Conservation (phyloP, 2,329 filamentous ascomycete genomes). For the Aspergillus sergii region DNA sequence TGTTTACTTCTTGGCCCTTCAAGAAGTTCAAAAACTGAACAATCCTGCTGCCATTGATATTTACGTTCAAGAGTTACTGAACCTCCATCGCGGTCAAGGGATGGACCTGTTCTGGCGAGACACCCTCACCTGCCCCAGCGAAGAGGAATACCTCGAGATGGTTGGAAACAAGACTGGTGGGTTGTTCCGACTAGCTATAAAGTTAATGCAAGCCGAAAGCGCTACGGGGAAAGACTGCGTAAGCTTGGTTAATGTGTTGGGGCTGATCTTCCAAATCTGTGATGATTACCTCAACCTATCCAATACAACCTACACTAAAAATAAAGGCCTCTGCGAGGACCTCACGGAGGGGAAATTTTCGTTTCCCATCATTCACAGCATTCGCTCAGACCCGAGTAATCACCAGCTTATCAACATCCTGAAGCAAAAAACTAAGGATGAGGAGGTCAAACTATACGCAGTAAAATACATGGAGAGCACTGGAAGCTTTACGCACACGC, state of each 20-base stretch:
- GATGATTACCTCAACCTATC: slow-evolving; percentile 88
- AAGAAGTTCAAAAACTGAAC: slow-evolving; percentile 45
- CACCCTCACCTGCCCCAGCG: slow-evolving; percentile 48
- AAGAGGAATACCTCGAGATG: slow-evolving; percentile 53
- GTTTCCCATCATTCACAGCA: slow-evolving; percentile 92
- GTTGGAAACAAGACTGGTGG: slow-evolving; percentile 54
- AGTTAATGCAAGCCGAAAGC: slow-evolving; percentile 50
- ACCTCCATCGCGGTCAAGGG: slow-evolving; percentile 51
- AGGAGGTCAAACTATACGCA: slow-evolving; percentile 88
- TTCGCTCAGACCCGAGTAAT: slow-evolving; percentile 63
- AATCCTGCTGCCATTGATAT: slow-evolving; percentile 46
- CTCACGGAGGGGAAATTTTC: slow-evolving; percentile 96
- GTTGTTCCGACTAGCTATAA: slow-evolving; percentile 48
- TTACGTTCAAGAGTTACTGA: slow-evolving; percentile 49
- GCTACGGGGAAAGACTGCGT: slow-evolving; percentile 45
- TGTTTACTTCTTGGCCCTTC: slow-evolving; percentile 49
- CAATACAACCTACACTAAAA: slow-evolving; percentile 71
- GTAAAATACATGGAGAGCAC: slow-evolving; percentile 88
- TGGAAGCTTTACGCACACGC: slow-evolving; percentile 86
- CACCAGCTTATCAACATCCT: slow-evolving; percentile 86
- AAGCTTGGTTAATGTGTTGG: slow-evolving; percentile 67
- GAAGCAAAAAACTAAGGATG: slow-evolving; percentile 82
- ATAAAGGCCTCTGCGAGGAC: slow-evolving; percentile 95
- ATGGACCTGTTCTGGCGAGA: slow-evolving; percentile 54
- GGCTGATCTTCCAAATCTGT: slow-evolving; percentile 51